phyloP scores from a whole-genome alignment of 768 basidiomycete species.

The Sistotremastrum niveocremeum region DNA sequence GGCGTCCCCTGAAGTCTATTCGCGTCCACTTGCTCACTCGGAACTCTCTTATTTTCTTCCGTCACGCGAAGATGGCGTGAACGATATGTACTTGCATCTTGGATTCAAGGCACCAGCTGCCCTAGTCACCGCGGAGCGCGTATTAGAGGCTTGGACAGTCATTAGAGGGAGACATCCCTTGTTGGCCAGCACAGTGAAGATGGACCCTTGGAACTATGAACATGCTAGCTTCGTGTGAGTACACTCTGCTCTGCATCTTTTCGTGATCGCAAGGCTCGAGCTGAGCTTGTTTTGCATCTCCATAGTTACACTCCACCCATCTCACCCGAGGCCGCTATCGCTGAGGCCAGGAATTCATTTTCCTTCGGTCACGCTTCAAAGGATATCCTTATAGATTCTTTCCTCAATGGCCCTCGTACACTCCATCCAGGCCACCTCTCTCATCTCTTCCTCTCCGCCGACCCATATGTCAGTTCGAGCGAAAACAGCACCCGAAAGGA shows the following conservation, averaged over 20 bases:
- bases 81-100: conserved; percentile 78
- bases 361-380: too few relatives aligned
- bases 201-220: conserved; percentile 31
- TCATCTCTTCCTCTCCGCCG: conserved; percentile 29
- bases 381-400: conserved; percentile 32
- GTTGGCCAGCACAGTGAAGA: conserved; percentile 46
- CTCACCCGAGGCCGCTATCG: conserved; percentile 30
- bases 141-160: conserved; percentile 56
- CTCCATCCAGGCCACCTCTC: conserved; percentile 43
- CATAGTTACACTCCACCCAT: conserved; percentile 33
- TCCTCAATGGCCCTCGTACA: conserved; percentile 67
- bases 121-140: conserved; percentile 31
- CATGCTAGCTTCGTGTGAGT: conserved; percentile 59
- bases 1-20: too few relatives aligned
- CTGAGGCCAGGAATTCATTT: conserved; percentile 19
- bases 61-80: conserved; percentile 65
- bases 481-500: too few relatives aligned
- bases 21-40: too few relatives aligned
- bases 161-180: conserved; percentile 58
- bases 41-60: conserved; percentile 74
- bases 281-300: conserved; percentile 1
- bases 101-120: conserved; percentile 39
- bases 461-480: too few relatives aligned
- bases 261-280: background rate
- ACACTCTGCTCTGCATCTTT: background rate